These are phyloP conservation scores for Jatropha podagrica DNA, from an alignment of 441 rosid genomes.

Conservation along the genomic window DNA sequence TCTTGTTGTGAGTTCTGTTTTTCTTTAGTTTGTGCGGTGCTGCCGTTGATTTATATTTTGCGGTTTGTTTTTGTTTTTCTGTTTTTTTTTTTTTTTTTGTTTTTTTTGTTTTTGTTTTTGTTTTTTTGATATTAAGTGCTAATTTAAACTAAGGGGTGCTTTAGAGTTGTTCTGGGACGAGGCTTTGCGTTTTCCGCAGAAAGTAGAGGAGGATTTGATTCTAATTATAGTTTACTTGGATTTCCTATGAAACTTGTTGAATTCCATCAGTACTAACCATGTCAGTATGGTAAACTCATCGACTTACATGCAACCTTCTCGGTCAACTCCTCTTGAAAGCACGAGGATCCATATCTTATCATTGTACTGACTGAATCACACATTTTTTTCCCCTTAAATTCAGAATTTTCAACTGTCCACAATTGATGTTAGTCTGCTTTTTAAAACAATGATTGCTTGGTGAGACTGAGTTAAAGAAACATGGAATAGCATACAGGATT, in stretches of 20 bases:
- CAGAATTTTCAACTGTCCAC: background rate
- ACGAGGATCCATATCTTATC: background rate
- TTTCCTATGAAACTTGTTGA: constrained; percentile 2
- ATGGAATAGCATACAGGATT: background rate
- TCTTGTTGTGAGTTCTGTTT: background rate
- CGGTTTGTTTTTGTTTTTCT: too few species aligned
- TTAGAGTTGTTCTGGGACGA: background rate
- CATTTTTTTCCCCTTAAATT: background rate
- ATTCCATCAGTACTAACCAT: background rate
- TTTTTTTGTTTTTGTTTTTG: too few species aligned
- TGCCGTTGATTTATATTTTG: background rate
- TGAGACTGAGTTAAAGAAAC: background rate
- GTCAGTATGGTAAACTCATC: background rate
- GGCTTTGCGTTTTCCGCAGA: constrained; percentile 2
- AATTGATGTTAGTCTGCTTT: background rate
- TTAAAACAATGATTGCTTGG: background rate
- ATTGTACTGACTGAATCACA: background rate
- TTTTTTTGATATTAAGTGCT: background rate
- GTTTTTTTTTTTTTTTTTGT: too few species aligned
- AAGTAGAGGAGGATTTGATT: background rate
- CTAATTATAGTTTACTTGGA: background rate
- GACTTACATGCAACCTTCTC: constrained; percentile 10
- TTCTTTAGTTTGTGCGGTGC: background rate
- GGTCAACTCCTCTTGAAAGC: background rate
- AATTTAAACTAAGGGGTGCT: background rate